Evolutionary conservation across 2,329 filamentous ascomycete species (phyloP), one percentile per base, ranked within the genome.

Genomic region (Chalaropsis thielavioides): DNA sequence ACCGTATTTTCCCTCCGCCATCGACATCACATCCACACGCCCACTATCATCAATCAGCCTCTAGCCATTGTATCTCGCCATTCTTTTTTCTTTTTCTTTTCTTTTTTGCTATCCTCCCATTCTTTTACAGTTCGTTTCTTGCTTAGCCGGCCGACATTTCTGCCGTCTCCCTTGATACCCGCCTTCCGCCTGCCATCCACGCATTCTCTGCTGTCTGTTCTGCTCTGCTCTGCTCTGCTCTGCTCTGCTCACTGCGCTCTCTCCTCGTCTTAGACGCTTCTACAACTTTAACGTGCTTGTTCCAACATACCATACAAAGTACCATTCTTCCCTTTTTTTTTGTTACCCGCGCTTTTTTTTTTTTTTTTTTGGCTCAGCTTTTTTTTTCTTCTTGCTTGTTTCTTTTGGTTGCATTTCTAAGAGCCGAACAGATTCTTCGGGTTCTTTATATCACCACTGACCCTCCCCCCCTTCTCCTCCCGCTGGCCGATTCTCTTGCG

Each of bases 301-400:
- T 19, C 61, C 61, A 66, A 63, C 64, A 66, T 66, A 66, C 61
- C 64, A 66, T 63, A 63, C 60, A 59, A 62, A 66, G 65, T 64
- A 61, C 62, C 24, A 43, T 61, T 64, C 63, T 38, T 59, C 40
- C 44, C 63, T 64, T 62, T 64, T 64, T 62, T 64, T 62, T 64
- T 27, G 27, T 63, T 63, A n/a, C 15, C 43, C 31, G 7, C 15
- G 6, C 1, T 46, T 46, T 46, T 46, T 59, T 15, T 6, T 4
- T 31, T 8, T 22, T 46, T 46, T 46, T 46, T 59, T 15, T 6
- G 3, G n/a, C 35, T 22, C 38, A 41, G 10, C 58, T 43, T 60
- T 24, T 60, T 24, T 61, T 43, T 60, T 24, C 43, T 24, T 61
- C 19, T 60, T 61, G 17, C 31, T 35, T 27, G 24, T n/a, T 49